These are phyloP conservation scores for Williopsis jadinii DNA, from an alignment of 1,139 yeast genomes.

Conservation along the genomic window DNA sequence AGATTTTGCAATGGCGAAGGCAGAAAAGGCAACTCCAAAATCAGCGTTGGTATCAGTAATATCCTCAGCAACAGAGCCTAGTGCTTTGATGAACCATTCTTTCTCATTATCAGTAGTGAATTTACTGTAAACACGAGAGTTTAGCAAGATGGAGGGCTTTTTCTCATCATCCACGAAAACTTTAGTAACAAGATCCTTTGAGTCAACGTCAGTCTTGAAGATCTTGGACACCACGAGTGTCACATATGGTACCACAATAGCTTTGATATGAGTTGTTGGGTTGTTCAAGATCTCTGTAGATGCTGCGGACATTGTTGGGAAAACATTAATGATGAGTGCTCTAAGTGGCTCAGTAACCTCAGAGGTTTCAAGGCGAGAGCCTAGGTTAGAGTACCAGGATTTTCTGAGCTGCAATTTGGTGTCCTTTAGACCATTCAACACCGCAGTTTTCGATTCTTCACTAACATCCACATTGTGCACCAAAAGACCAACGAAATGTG, in stretches of 20 bases:
- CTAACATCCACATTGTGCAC: slow-evolving; percentile 7
- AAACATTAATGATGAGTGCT: slow-evolving; percentile 19
- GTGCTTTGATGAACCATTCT: slow-evolving; percentile 45
- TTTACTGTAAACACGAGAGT: slow-evolving; percentile 43
- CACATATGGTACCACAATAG: slow-evolving; percentile 44
- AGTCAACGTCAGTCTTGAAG: slow-evolving; percentile 11
- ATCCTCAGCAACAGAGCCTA: slow-evolving; percentile 23
- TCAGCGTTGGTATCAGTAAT: slow-evolving; percentile 13
- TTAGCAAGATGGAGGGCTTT: slow-evolving; percentile 37
- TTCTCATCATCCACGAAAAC: slow-evolving; percentile 33
- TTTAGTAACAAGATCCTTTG: slow-evolving; percentile 19
- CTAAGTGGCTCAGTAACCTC: slow-evolving; percentile 18
- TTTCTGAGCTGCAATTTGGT: slow-evolving; percentile 56
- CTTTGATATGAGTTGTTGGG: slow-evolving; percentile 41
- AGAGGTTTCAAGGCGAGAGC: slow-evolving; percentile 23
- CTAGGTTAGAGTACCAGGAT: slow-evolving; percentile 60
- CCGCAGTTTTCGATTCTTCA: slow-evolving; percentile 20
- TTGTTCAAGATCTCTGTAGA: slow-evolving; percentile 35
- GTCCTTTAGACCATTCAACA: slow-evolving; percentile 56
- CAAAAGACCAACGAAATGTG: slow-evolving; percentile 29
- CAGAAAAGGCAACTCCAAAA: slow-evolving; percentile 37
- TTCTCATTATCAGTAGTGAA: slow-evolving; percentile 37
- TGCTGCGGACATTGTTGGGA: slow-evolving; percentile 29
- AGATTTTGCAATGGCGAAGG: slow-evolving; percentile 32
- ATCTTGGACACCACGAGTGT: slow-evolving; percentile 21